phyloP scores from a whole-genome alignment of 2,329 filamentous ascomycete genomes.

The Annulohypoxylon truncatum region DNA sequence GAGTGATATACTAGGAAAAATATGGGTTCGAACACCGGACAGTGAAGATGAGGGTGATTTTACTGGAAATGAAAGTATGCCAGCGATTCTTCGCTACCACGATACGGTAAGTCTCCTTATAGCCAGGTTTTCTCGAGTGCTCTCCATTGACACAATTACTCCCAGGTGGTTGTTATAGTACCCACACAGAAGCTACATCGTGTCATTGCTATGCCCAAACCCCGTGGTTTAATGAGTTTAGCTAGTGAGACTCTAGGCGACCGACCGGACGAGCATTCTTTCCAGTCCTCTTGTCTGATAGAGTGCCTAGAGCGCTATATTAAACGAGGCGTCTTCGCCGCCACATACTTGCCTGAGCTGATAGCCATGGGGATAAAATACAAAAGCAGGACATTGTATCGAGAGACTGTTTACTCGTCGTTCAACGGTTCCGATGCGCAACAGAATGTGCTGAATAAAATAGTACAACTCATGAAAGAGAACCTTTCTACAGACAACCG shows the following conservation, averaged over 20 bases:
- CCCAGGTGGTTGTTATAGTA: slow-evolving; percentile 32
- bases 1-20: slow-evolving; percentile 30
- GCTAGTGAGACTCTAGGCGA: not conserved
- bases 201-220: not conserved
- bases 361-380: slow-evolving; percentile 4
- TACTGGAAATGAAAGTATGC: slow-evolving; percentile 36
- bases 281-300: not conserved
- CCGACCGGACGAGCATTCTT: not conserved
- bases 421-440: not conserved
- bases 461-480: slow-evolving; percentile 8
- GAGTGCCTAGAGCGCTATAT: not conserved
- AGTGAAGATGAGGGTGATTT: slow-evolving; percentile 32
- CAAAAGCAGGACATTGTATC: not conserved
- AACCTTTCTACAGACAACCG: not conserved
- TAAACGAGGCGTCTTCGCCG: not conserved
- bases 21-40: slow-evolving; percentile 29
- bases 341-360: not conserved
- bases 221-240: not conserved
- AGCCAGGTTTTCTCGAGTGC: not conserved
- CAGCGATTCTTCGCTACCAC: slow-evolving; percentile 31
- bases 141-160: not conserved
- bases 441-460: slow-evolving; percentile 1
- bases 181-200: slow-evolving; percentile 2
- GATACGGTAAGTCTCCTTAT: slow-evolving; percentile 32
- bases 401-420: not conserved